Evolutionary conservation across 2,329 filamentous ascomycete species (phyloP).

Genomic region (Arthrobotrys megalospora): DNA sequence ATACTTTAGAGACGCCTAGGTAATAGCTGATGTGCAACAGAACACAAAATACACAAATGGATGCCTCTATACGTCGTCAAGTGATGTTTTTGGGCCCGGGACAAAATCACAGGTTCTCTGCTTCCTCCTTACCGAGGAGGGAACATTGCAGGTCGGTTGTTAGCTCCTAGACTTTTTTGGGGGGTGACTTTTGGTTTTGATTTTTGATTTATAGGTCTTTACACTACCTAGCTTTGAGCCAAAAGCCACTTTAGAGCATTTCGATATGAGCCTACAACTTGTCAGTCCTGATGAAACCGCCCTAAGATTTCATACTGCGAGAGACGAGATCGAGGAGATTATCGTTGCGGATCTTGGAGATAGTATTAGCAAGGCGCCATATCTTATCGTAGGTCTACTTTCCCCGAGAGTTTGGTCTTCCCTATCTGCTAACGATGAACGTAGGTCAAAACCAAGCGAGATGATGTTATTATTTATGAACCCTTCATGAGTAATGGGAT

Average conservation of each 20-base stretch:
- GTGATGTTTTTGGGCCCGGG: constrained; percentile 71
- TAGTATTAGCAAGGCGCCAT: constrained; percentile 77
- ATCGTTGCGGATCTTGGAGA: constrained; percentile 89
- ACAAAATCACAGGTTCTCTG: constrained; percentile 68
- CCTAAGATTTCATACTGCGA: constrained; percentile 70
- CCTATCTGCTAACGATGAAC: constrained; percentile 21
- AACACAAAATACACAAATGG: constrained; percentile 84
- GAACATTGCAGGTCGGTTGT: constrained; percentile 79
- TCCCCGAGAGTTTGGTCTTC: neutral
- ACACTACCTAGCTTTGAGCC: constrained; percentile 78
- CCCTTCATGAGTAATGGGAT: constrained; percentile 73
- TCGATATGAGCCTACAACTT: constrained; percentile 58
- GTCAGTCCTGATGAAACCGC: constrained; percentile 54
- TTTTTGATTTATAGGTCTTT: constrained; percentile 75
- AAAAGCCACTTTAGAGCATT: constrained; percentile 55
- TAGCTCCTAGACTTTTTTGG: neutral
- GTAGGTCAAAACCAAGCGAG: constrained; percentile 81
- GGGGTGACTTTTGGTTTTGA: neutral
- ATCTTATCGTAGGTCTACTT: constrained; percentile 79
- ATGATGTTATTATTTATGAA: constrained; percentile 90
- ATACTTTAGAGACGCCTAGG: too few relatives aligned
- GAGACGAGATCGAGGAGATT: constrained; percentile 83
- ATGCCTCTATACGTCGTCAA: constrained; percentile 82
- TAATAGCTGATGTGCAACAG: constrained; percentile 64
- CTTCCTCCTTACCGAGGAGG: constrained; percentile 83